Conservation (phyloP, 2,329 filamentous ascomycete species). For the Furcasterigmium sp. region DNA sequence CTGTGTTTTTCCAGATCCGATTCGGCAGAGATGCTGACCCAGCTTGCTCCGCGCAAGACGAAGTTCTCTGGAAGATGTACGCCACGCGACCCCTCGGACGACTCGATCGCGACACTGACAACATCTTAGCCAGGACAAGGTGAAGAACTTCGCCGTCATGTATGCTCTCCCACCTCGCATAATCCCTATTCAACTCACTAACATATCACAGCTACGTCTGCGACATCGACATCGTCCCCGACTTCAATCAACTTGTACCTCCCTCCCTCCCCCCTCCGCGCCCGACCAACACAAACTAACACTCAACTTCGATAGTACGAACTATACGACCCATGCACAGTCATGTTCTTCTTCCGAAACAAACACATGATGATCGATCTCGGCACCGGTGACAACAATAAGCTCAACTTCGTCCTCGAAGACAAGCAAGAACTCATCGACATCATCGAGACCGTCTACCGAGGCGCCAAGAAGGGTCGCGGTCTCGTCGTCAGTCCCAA, state of each 20-base stretch:
- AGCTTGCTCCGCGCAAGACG: constrained; percentile 73
- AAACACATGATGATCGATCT: constrained; percentile 99
- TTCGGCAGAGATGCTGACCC: constrained; percentile 85
- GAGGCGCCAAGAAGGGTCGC: constrained; percentile 95
- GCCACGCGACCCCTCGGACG: background rate
- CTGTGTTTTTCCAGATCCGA: too few species aligned
- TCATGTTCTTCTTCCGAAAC: constrained; percentile 97
- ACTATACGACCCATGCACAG: constrained; percentile 83
- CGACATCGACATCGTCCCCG: constrained; percentile 84
- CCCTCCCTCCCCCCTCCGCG: constrained; percentile 1
- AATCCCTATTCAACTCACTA: background rate
- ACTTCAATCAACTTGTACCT: constrained; percentile 73
- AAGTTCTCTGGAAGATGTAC: constrained; percentile 90
- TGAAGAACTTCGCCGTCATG: constrained; percentile 90
- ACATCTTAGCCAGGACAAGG: constrained; percentile 49
- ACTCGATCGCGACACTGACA: background rate
- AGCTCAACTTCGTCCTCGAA: constrained; percentile 78
- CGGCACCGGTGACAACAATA: constrained; percentile 98
- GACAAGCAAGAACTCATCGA: constrained; percentile 99
- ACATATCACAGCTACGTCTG: constrained; percentile 47
- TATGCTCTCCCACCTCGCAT: constrained; percentile 42
- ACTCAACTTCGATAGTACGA: constrained; percentile 28
- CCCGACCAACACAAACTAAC: constrained; percentile 5
- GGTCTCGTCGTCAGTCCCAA: constrained; percentile 97
- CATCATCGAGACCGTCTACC: constrained; percentile 96